Conservation (phyloP, 1,284 basidiomycete species). For the Neolentinus lepideus region DNA sequence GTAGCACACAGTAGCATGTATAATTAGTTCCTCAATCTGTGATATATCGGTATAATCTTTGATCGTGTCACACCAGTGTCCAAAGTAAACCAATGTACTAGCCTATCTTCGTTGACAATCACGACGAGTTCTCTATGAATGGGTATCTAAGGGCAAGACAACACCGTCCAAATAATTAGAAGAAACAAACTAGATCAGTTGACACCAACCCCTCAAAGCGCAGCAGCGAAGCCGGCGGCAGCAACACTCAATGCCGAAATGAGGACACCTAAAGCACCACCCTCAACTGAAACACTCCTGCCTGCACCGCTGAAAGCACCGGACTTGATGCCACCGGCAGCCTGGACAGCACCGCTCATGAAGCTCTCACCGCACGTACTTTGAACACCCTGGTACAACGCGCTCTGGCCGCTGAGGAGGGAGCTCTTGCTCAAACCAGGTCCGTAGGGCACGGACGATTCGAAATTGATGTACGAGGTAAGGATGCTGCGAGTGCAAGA, state of each 20-base stretch:
- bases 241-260: not conserved
- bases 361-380: constrained; percentile 55
- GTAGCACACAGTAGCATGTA: too few species aligned
- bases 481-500: constrained; percentile 75
- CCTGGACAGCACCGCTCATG: constrained; percentile 55
- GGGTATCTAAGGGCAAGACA: not conserved
- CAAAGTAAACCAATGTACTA: not conserved
- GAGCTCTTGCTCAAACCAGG: constrained; percentile 60
- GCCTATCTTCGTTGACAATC: not conserved
- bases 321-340: constrained; percentile 52
- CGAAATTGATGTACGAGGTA: constrained; percentile 69
- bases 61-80: not conserved
- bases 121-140: not conserved
- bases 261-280: constrained; percentile 1
- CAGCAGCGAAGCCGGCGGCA: not conserved
- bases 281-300: not conserved
- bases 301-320: constrained; percentile 17
- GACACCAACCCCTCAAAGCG: not conserved
- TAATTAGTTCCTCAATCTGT: too few species aligned
- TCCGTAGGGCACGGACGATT: constrained; percentile 64
- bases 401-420: constrained; percentile 59
- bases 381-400: constrained; percentile 57
- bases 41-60: too few species aligned
- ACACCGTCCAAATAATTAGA: not conserved
- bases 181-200: not conserved